Evolutionary conservation across 192 early-diverging fungal species (phyloP).

Genomic region (Mortierella antarctica): DNA sequence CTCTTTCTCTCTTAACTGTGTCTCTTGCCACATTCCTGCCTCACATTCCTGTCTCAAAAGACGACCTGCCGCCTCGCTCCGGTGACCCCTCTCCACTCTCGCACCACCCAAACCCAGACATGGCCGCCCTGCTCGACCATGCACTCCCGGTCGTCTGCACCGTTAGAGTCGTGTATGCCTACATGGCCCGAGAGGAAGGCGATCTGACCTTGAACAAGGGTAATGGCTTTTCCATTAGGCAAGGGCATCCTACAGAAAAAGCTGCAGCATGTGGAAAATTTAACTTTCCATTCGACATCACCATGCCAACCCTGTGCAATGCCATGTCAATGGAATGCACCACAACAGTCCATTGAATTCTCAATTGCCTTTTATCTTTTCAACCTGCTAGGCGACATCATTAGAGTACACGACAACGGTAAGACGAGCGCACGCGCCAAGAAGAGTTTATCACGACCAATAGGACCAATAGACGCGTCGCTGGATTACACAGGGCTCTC

Average conservation of each 20-base stretch:
- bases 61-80: neutral
- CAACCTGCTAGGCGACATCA: constrained; percentile 37
- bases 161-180: constrained; percentile 39
- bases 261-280: neutral
- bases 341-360: too few species aligned
- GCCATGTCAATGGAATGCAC: neutral
- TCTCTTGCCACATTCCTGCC: neutral
- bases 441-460: neutral
- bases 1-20: neutral
- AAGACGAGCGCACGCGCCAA: neutral
- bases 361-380: neutral
- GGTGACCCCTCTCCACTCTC: neutral
- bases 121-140: neutral
- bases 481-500: neutral
- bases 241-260: neutral
- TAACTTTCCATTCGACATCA: neutral
- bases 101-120: neutral
- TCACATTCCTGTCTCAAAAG: neutral
- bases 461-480: neutral
- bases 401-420: constrained; percentile 50
- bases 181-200: constrained; percentile 33
- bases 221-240: neutral
- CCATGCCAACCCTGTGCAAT: neutral
- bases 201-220: constrained; percentile 42
- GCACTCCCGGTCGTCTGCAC: constrained; percentile 35